Evolutionary conservation across 345 rosid species (phyloP), one percentile per base, ranked within the genome.

Genomic region (Bruguiera sexangula): DNA sequence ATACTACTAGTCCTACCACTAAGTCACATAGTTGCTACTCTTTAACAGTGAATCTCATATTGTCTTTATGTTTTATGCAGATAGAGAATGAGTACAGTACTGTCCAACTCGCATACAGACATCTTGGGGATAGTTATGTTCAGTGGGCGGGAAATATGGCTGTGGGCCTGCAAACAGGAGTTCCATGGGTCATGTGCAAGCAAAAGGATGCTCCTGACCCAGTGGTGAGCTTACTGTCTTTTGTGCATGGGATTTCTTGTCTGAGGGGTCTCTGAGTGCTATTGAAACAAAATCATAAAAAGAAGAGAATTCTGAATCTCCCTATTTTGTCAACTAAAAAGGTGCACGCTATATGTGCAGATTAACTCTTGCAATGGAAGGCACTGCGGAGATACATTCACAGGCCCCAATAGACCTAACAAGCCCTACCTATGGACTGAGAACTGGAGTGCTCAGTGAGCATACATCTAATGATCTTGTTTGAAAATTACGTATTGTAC

Each of bases 161-260:
- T 18, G 50, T 81, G 61, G 78, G 73, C 7, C 72, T 82, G 65
- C 48, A 90, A 3, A 66, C 77, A n/a, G 93, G 93, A 19, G 86
- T 95, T 39, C 99, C 99, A 34, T 95, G 99, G 99, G 72, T 86
- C 59, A 90, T 95, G 98, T 90, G 98, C 86, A 87, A 92, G 85
- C 96, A 92, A 71, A 78, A 59, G 46, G 91, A 87, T 79, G 96
- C 99, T 73, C 96, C 98, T 64, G 93, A 74, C 67, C 89, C 88
- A 3, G 72, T 90, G 80, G 97, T 95, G 83, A 65, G 82, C 71
- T 60, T 55, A 6, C 52, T 30, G 20, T 31, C 32, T 36, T 52
- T 4, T 31, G 18, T 67, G 34, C 21, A 54, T 55, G n/a, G 4
- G 22, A 7, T 8, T 54, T 67, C 24, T 10, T 64, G 4, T 43